These are phyloP conservation scores for Clitopilus passeckerianus DNA, from an alignment of 768 basidiomycete genomes.

Conservation along the genomic window DNA sequence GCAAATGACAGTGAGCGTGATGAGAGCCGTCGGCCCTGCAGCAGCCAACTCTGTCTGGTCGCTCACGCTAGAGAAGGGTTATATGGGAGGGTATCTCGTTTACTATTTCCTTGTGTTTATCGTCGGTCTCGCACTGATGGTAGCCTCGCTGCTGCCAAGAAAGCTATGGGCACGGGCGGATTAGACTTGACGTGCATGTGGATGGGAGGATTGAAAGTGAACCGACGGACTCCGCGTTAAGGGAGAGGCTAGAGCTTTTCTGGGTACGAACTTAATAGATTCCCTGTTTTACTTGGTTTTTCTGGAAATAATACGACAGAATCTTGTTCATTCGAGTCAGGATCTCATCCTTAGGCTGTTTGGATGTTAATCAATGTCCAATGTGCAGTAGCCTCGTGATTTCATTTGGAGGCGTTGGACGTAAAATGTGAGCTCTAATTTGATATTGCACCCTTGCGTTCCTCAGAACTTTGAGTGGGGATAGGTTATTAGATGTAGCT, in stretches of 20 bases:
- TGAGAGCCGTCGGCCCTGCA: constrained; percentile 51
- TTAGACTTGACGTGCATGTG: not conserved
- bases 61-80: constrained; percentile 48
- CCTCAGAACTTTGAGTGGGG: not conserved
- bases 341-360: too few species aligned
- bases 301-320: not conserved
- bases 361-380: too few species aligned
- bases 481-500: not conserved
- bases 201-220: not conserved
- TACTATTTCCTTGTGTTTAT: constrained; percentile 37
- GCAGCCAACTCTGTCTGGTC: constrained; percentile 63
- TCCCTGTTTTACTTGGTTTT: not conserved
- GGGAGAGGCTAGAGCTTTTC: not conserved
- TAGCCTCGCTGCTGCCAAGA: constrained; percentile 31
- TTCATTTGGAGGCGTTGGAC: not conserved
- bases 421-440: not conserved
- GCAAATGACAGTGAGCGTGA: constrained; percentile 35
- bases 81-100: constrained; percentile 53
- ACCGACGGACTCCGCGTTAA: too few species aligned
- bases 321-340: not conserved
- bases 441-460: not conserved
- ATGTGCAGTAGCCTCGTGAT: not conserved
- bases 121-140: constrained; percentile 21
- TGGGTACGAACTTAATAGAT: not conserved
- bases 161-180: constrained; percentile 12